These are phyloP conservation scores for Psilocybe cubensis DNA, from an alignment of 768 basidiomycete species.

Conservation along the genomic window DNA sequence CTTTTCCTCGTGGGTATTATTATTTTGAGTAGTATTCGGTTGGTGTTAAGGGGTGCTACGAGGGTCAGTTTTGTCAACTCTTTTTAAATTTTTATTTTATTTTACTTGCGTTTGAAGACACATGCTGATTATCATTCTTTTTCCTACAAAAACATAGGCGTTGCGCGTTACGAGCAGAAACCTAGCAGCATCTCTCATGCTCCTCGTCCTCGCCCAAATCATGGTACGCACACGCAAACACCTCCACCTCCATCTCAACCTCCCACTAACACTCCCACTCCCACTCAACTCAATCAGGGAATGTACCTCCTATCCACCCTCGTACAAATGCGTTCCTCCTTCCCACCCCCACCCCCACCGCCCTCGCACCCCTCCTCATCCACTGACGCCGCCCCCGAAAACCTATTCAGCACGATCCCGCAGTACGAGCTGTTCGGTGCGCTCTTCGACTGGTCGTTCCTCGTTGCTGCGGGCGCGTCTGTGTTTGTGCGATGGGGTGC, in stretches of 20 bases:
- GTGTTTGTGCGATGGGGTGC: conserved; percentile 57
- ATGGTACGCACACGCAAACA: conserved; percentile 55
- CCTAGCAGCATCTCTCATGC: conserved; percentile 74
- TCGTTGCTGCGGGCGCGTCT: conserved; percentile 57
- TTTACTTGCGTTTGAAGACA: not conserved
- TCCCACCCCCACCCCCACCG: conserved; percentile 62
- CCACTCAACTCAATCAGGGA: conserved; percentile 47
- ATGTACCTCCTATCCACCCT: conserved; percentile 84
- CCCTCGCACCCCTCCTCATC: conserved; percentile 17
- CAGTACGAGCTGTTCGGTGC: conserved; percentile 74
- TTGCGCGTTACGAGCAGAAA: conserved; percentile 69
- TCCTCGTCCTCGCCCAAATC: conserved; percentile 78
- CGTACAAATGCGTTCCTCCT: conserved; percentile 80
- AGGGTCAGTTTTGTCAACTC: conserved; percentile 39
- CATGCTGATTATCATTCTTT: not conserved
- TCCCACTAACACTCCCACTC: not conserved
- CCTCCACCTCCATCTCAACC: not conserved
- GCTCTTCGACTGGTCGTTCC: conserved; percentile 75
- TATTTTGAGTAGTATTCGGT: conserved; percentile 71
- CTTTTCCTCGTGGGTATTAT: conserved; percentile 76
- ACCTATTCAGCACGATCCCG: conserved; percentile 75
- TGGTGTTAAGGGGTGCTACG: conserved; percentile 71
- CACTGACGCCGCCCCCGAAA: conserved; percentile 27
- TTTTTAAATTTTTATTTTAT: not conserved
- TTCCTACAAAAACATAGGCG: not conserved